Evolutionary conservation across 225 moss, liverwort and hornwort genomes (phyloP), one percentile per base, ranked within the genome.

Genomic region (Lunularia cruciata): DNA sequence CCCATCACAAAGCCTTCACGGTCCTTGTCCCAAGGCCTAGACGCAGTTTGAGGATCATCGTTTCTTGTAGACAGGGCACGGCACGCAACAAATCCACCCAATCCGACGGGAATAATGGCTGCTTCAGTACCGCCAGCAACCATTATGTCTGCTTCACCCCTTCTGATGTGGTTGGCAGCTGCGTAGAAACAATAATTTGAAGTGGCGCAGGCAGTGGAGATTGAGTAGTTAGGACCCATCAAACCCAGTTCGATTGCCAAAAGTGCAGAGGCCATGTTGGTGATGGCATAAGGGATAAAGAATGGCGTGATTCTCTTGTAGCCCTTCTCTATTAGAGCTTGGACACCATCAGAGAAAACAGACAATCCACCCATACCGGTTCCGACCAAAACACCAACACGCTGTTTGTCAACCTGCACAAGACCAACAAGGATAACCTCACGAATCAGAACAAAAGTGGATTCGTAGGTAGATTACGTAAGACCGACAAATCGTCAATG

Each of bases 1-100:
- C 95, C 95, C 95, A 95, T 95, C 56, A 95, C 95, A 73, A 95
- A 95, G 3, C 95, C 95, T 76, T 95, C 95, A 6, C 95, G 92
- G 8, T 86, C 92, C 77, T 95, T 92, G 77, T 95, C 95, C 95
- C 95, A 95, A 49, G 95, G 95, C 74, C 95, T 78, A 12, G 92
- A 92, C 3, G 95, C 95, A 58, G 89, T 92, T 67, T 92, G 85
- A n/a, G 95, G 95, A 65, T 82, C 86, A 68, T 92, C 92, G 52
- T 95, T 95, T 38, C 95, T 83, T 26, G 89, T 89, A 2, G 92
- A 92, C 70, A 95, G 49, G 37, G 95, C 95, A 34, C 95, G 81
- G 83, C 95, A 95, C 45, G 95, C 95, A 35, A 95, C 92, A 66
- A 95, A 95, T 6, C 92, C 95, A 35, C 95, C 95, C 64, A 95